Evolutionary conservation across 352 stramenopile genomes (phyloP), one percentile per base, ranked within the genome.

Genomic region (Pythium pyrilobum): DNA sequence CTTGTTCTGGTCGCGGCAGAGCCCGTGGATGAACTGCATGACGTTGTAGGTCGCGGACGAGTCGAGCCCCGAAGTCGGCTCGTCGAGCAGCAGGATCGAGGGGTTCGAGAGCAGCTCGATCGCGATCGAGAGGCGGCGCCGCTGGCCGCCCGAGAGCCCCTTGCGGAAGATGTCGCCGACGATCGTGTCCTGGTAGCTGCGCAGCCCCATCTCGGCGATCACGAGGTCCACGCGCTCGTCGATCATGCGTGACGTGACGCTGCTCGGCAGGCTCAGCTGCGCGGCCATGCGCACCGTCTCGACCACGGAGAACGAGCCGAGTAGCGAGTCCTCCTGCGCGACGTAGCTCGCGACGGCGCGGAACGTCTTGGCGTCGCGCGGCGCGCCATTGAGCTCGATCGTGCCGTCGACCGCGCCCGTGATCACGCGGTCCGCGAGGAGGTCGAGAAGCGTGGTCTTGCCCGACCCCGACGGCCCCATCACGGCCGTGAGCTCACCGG

Each of bases 21-120:
- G 54, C 27, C 69, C 57, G 12, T 81, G 54, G 20, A 91, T 71
- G 21, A 80, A 56, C 23, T 92, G 67, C 63, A 98, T 96, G 5
- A 98, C 84, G 41, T 78, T 79, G 23, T 88, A 71, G 13, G 92
- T 89, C n/a, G 90, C 87, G 6, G 77, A 88, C 16, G 83, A 77
- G 66, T 98, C 95, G 15, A 98, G 70, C 0, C 90, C 89, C 10
- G 74, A 94, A 0, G 92, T 98, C 2, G 95, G 92, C 52, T 98
- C 96, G 51, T 98, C 95, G 20, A 99, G 69, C 24, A 99, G 85
- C 31, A 99, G 58, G 28, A 98, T 68, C n/a, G 93, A 89, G 42
- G 96, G 96, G 53, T 98, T 96, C 0, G 89, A 84, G 0, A 97
- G 82, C 31, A 99, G 65, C 69, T 99, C 92, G 15, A 96, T 66